Percentiles rank a stretch among this genome's conserved stretches.
Conservation (phyloP, 495 filamentous ascomycete species). For the Penicillium chermesinum region DNA sequence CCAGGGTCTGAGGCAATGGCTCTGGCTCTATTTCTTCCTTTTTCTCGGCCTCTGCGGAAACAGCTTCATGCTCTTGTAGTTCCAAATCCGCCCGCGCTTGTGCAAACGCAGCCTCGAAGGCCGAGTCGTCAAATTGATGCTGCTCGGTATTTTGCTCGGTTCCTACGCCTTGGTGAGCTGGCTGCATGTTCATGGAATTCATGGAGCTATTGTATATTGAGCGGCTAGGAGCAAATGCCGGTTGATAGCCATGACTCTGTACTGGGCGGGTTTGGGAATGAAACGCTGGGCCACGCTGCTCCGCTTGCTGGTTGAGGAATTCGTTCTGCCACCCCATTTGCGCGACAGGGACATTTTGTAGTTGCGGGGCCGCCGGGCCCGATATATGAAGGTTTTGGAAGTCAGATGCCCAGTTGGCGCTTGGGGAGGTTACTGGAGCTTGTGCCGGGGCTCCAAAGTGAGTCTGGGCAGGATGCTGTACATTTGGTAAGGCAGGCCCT, state of each 20-base stretch:
- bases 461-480: constrained; percentile 8
- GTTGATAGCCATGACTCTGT: constrained; percentile 26
- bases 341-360: constrained; percentile 25
- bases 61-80: constrained; percentile 19
- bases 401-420: constrained; percentile 43
- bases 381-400: constrained; percentile 47
- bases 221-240: constrained; percentile 28
- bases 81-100: constrained; percentile 40
- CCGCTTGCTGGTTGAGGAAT: constrained; percentile 43
- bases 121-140: constrained; percentile 54
- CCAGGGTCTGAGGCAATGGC: not conserved
- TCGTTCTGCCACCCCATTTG: constrained; percentile 51
- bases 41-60: constrained; percentile 6
- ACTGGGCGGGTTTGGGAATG: constrained; percentile 19
- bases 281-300: constrained; percentile 13
- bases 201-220: constrained; percentile 20
- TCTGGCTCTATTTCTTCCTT: constrained; percentile 8
- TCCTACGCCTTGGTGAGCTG: constrained; percentile 21
- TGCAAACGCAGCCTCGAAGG: constrained; percentile 61
- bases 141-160: constrained; percentile 13
- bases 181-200: constrained; percentile 21
- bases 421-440: constrained; percentile 12
- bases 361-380: constrained; percentile 31
- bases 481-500: constrained; percentile 23
- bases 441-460: constrained; percentile 10